Base-by-base conservation (phyloP, 1,284 basidiomycete species). In the Flammula alnicola region DNA sequence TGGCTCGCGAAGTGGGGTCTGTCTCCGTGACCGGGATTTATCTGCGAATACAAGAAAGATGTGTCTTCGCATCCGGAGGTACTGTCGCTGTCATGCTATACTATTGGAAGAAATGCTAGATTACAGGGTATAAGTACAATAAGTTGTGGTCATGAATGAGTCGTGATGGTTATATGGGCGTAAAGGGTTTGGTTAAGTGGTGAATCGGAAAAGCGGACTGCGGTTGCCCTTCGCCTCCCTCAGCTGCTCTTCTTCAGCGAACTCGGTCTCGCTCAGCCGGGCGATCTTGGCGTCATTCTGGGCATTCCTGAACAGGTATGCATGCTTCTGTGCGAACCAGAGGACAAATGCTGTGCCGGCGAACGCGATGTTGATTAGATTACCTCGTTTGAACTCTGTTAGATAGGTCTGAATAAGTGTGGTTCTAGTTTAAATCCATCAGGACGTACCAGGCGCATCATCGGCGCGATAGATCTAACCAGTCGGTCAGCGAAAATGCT, bases 361-460 rank as follows among this genome's bases (percentile, higher is more conserved):
- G 49, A 72, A 69, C 11, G 55, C 64, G 42, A 73, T 72, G 54
- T 72, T 73, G 57, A 70, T 65, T 11, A 64, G 60, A 35, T 72
- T 73, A n/a, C 71, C 71, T 1, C 62, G 60, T 36, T 61, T 67
- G 57, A 71, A 73, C 29, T 67, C 69, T 68, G n/a, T n/a, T n/a
- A n/a, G n/a, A n/a, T n/a, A n/a, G n/a, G n/a, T n/a, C n/a, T n/a
- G n/a, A n/a, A n/a, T n/a, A n/a, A n/a, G n/a, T n/a, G n/a, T n/a
- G n/a, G n/a, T n/a, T n/a, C n/a, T n/a, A n/a, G n/a, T n/a, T n/a
- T n/a, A n/a, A n/a, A n/a, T n/a, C n/a, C n/a, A 20, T 6, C 35
- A 29, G 10, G 10, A 32, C 57, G 23, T 54, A 71, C 69, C 59
- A 33, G 70, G 71, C 0, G 67, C 61, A 49, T 73, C 71, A 27